Evolutionary conservation across 345 rosid genomes (phyloP), one percentile per base, ranked within the genome.

Genomic region (Excoecaria cochinchinensis): DNA sequence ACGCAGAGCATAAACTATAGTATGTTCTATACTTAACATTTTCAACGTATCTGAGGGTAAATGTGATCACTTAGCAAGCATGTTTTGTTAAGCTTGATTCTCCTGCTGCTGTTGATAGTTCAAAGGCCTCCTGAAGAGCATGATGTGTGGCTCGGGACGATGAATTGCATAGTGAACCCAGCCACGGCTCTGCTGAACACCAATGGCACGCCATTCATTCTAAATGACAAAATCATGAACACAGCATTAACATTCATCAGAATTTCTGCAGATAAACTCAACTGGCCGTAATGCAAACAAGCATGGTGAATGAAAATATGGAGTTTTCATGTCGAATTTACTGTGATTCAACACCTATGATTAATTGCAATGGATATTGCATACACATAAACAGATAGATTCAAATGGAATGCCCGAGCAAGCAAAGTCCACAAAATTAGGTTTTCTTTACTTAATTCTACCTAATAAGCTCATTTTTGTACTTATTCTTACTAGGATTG

Each of bases 121-220:
- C 66, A 95, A 82, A 5, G 97, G 86, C 86, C 97, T 88, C 86
- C 95, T 89, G 79, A 93, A 95, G 58, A 95, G 98, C 99, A 92
- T 94, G 76, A 94, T 95, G 75, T 95, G 99, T 81, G 98, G 98
- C 83, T 94, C 98, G 16, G 98, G 98, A 42, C 97, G 95, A 77
- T 92, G 98, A 76, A 94, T 82, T 0, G 98, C 97, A 75, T 94
- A 92, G 84, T 92, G 97, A 1, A 90, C 93, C 98, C 98, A 94
- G n/a, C 97, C 97, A 6, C 98, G 90, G 83, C 98, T 94, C 87
- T 91, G 98, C 76, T 93, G 98, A 7, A 93, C 99, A 74, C 99
- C 99, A 6, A 93, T 89, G 0, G 93, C 98, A 14, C 98, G 88
- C 99, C 99, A 95, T 61, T 95, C 99, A 19, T 82, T 89, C 98